Evolutionary conservation across 768 basidiomycete species (phyloP).

Genomic region (Lentinula raphanica): DNA sequence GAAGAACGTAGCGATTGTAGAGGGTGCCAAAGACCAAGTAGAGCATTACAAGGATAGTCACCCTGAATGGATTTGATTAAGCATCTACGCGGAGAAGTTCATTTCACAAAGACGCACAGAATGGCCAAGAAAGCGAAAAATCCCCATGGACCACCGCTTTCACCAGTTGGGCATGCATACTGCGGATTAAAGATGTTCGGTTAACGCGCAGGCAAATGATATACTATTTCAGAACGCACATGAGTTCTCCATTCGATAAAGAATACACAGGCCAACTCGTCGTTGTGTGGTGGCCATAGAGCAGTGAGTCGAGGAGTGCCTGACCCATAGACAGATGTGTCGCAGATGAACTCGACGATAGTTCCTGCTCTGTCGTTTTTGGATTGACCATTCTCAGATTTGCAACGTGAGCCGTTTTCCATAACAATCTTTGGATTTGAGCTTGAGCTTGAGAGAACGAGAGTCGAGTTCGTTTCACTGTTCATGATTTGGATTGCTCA

Average conservation of each 20-base stretch:
- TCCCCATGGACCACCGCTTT: conserved; percentile 44
- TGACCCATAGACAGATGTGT: conserved; percentile 50
- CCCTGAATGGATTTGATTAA: conserved; percentile 32
- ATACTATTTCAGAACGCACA: conserved; percentile 35
- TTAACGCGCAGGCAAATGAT: conserved; percentile 3
- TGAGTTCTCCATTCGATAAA: conserved; percentile 82
- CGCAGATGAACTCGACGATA: conserved; percentile 74
- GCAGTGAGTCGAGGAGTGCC: conserved; percentile 56
- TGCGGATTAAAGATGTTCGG: conserved; percentile 18
- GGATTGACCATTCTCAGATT: conserved; percentile 29
- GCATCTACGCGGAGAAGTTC: not conserved
- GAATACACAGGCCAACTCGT: conserved; percentile 67
- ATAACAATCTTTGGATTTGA: conserved; percentile 45
- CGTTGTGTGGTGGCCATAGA: conserved; percentile 60
- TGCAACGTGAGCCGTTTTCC: conserved; percentile 62
- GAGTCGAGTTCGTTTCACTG: conserved; percentile 61
- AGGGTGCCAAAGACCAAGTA: conserved; percentile 67
- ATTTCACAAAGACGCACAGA: conserved; percentile 37
- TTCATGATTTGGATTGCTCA: not conserved
- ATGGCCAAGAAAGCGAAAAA: conserved; percentile 52
- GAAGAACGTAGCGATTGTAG: conserved; percentile 76
- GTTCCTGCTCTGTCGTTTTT: conserved; percentile 51
- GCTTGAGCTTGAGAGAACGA: conserved; percentile 24
- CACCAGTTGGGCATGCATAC: conserved; percentile 70
- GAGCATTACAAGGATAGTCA: conserved; percentile 49